Conservation (phyloP, 257 asterid genomes). For the Solanum piurae region DNA sequence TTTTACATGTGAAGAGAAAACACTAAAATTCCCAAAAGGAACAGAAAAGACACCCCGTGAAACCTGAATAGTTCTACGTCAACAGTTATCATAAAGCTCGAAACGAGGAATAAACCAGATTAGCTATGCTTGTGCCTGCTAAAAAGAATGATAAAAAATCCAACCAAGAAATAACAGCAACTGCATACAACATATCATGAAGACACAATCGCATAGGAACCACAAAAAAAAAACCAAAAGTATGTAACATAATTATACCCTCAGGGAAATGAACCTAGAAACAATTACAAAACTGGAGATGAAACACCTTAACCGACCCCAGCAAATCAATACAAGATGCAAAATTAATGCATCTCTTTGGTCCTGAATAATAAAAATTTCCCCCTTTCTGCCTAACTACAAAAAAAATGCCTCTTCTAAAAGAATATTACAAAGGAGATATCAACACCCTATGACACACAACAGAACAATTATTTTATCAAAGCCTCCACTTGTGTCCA, state of each 20-base stretch:
- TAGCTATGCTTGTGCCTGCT: background rate
- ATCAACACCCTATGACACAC: constrained; percentile 49
- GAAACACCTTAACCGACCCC: background rate
- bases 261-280: background rate
- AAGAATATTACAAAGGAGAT: constrained; percentile 68
- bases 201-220: background rate
- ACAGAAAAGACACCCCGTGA: background rate
- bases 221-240: background rate
- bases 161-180: background rate
- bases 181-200: background rate
- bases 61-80: background rate
- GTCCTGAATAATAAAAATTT: constrained; percentile 17
- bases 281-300: background rate
- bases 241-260: background rate
- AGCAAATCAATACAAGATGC: constrained; percentile 1
- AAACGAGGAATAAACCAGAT: background rate
- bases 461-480: constrained; percentile 24
- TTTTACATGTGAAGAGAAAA: background rate
- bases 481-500: constrained; percentile 9
- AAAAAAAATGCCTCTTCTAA: constrained; percentile 59
- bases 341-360: background rate
- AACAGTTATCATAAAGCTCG: background rate
- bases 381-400: constrained; percentile 59
- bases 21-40: background rate
- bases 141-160: background rate